Evolutionary conservation across 2,329 filamentous ascomycete species (phyloP).

Genomic region (Penicillium decumbens): DNA sequence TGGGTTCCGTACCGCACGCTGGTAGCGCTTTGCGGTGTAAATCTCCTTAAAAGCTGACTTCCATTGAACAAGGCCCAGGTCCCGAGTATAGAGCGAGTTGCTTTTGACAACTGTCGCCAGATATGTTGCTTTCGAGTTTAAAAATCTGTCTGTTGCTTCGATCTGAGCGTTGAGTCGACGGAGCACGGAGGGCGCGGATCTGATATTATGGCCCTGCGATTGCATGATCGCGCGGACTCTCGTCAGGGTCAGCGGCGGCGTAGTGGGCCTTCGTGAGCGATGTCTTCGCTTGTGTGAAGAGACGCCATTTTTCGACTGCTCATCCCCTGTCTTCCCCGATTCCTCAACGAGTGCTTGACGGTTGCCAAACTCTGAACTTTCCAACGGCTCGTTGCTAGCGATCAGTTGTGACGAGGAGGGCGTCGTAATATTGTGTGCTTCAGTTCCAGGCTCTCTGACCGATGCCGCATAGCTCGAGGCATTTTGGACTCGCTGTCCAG

Average conservation of each 20-base stretch:
- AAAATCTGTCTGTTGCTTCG: slow-evolving; percentile 12
- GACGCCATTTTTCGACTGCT: not conserved
- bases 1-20: slow-evolving; percentile 8
- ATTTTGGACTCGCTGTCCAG: slow-evolving; percentile 3
- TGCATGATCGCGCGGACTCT: not conserved
- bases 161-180: slow-evolving; percentile 18
- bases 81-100: slow-evolving; percentile 21
- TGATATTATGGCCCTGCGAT: not conserved
- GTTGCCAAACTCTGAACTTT: not conserved
- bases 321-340: not conserved
- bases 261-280: not conserved
- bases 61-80: slow-evolving; percentile 23
- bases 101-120: slow-evolving; percentile 21
- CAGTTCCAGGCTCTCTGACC: not conserved
- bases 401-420: not conserved
- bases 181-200: not conserved
- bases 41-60: slow-evolving; percentile 20
- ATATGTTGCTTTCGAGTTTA: slow-evolving; percentile 19
- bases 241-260: not conserved
- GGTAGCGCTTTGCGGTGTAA: slow-evolving; percentile 20
- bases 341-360: not conserved
- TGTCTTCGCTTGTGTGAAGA: not conserved
- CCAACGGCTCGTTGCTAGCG: not conserved
- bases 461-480: slow-evolving; percentile 9
- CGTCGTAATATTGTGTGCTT: not conserved